phyloP scores from a whole-genome alignment of 2,329 filamentous ascomycete genomes.

The Venturia pyrina region DNA sequence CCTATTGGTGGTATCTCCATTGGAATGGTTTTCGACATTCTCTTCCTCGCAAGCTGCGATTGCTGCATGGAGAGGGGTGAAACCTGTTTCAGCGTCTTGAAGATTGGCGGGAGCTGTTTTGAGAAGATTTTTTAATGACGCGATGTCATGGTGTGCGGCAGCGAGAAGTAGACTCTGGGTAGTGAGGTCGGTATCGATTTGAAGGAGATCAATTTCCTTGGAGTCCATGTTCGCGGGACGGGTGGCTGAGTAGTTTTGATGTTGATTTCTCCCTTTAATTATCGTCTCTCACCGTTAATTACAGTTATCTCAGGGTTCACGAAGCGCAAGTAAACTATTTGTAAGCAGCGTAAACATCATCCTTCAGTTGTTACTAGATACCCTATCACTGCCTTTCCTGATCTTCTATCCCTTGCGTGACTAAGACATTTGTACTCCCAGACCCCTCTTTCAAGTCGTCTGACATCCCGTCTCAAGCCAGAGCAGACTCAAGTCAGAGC shows the following conservation, averaged over 20 bases:
- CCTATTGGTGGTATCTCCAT: conserved; percentile 19
- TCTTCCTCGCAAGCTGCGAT: conserved; percentile 53
- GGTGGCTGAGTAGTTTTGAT: neutral
- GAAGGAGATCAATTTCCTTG: neutral
- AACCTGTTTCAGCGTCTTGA: conserved; percentile 76
- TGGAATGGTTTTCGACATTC: conserved; percentile 24
- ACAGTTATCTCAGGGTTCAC: no score
- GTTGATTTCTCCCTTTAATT: no score
- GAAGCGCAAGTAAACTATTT: no score
- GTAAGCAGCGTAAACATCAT: no score
- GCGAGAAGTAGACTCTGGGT: conserved; percentile 55
- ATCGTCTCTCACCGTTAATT: no score
- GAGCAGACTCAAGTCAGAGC: no score
- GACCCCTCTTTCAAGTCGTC: no score
- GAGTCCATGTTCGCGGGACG: neutral
- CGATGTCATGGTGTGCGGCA: conserved; percentile 56
- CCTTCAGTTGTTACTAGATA: no score
- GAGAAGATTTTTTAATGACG: conserved; percentile 59
- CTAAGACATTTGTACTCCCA: no score
- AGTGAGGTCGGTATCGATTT: conserved; percentile 31
- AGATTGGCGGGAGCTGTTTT: conserved; percentile 50
- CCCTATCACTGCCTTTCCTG: no score
- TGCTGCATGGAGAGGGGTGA: conserved; percentile 80
- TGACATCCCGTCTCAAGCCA: no score
- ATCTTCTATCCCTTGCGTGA: no score